These are phyloP conservation scores for Hanseniaspora nectarophila DNA, from an alignment of 805 yeast species.

Conservation along the genomic window DNA sequence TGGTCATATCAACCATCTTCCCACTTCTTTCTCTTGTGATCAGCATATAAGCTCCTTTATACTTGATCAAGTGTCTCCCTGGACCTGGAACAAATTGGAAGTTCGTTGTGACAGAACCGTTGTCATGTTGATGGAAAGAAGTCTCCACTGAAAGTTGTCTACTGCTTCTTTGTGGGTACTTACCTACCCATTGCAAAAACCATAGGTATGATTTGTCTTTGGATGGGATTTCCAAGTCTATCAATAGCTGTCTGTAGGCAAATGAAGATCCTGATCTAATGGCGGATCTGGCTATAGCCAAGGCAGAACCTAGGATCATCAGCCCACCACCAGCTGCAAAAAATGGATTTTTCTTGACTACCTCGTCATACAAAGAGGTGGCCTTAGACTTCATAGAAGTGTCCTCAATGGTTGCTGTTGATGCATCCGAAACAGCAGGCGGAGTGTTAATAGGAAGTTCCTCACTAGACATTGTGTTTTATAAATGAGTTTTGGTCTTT, in stretches of 20 bases:
- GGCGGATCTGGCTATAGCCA: constrained; percentile 67
- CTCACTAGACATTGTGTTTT: background rate
- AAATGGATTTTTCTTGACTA: constrained; percentile 69
- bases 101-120: constrained; percentile 77
- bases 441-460: background rate
- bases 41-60: constrained; percentile 76
- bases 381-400: constrained; percentile 27
- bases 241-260: constrained; percentile 69
- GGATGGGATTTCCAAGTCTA: constrained; percentile 84
- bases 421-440: background rate
- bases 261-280: constrained; percentile 51
- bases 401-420: background rate
- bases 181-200: constrained; percentile 95
- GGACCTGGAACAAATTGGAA: constrained; percentile 95
- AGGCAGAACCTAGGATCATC: constrained; percentile 84
- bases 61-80: constrained; percentile 78
- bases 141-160: constrained; percentile 89
- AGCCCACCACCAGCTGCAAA: constrained; percentile 98
- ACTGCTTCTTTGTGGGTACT: constrained; percentile 58
- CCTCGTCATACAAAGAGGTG: constrained; percentile 36
- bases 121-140: constrained; percentile 72
- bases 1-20: constrained; percentile 72
- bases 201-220: constrained; percentile 88
- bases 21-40: constrained; percentile 87
- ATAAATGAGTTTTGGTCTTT: background rate